Percentiles rank a stretch among this genome's conserved stretches.
Evolutionary conservation across 768 basidiomycete genomes (phyloP).

Genomic region (Boletus rex-veris): DNA sequence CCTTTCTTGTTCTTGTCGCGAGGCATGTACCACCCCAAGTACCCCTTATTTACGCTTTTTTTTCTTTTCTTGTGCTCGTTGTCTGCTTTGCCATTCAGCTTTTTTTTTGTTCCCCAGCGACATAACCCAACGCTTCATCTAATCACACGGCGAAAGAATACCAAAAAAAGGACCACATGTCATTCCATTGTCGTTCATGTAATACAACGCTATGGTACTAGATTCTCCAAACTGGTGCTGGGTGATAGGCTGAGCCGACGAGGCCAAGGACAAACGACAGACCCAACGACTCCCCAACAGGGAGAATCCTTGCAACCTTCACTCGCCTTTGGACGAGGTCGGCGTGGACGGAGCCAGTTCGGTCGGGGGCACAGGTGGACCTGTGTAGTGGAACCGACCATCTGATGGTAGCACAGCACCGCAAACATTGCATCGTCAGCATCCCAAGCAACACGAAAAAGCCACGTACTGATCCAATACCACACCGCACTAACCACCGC

Average conservation of each 20-base stretch:
- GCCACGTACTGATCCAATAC: slow-evolving; percentile 53
- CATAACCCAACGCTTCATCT: slow-evolving; percentile 12
- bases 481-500: slow-evolving; percentile 53
- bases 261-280: too few species aligned
- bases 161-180: not conserved
- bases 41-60: not conserved
- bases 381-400: slow-evolving; percentile 42
- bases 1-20: not conserved
- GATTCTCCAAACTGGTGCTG: too few species aligned
- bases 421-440: not conserved
- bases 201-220: not conserved
- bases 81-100: not conserved
- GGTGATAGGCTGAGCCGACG: not conserved
- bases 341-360: slow-evolving; percentile 1
- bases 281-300: too few species aligned
- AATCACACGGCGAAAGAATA: slow-evolving; percentile 1
- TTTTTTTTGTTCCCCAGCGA: not conserved
- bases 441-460: not conserved
- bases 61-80: not conserved
- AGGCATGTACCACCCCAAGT: slow-evolving; percentile 2
- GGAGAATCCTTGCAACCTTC: not conserved
- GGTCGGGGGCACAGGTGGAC: slow-evolving; percentile 37
- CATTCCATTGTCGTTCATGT: not conserved
- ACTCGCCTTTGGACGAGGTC: slow-evolving; percentile 7
- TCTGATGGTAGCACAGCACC: slow-evolving; percentile 24